phyloP scores from a whole-genome alignment of 2,329 filamentous ascomycete species.

The Colletotrichum eremochloae region DNA sequence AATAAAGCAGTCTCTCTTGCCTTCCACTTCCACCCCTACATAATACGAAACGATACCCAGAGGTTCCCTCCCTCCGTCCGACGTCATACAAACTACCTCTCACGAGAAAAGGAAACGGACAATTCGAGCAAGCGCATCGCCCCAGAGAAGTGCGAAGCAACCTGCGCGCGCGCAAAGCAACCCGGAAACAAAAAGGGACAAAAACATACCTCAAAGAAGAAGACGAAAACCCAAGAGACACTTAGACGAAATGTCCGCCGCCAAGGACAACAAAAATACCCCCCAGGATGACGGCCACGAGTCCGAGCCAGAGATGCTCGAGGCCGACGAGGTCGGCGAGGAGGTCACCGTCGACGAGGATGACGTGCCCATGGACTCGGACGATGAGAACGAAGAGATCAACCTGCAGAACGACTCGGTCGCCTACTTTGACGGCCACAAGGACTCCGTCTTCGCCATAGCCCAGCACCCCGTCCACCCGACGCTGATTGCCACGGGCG shows the following conservation, averaged over 20 bases:
- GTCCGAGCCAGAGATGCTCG: conserved; percentile 76
- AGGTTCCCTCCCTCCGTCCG: background rate
- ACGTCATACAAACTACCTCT: background rate
- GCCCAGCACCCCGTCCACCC: conserved; percentile 88
- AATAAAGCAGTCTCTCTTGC: conserved; percentile 24
- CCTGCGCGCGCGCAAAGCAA: background rate
- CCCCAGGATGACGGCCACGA: conserved; percentile 36
- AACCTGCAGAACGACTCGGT: conserved; percentile 90
- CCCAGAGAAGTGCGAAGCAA: background rate
- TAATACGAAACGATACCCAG: conserved; percentile 24
- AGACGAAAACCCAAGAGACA: background rate
- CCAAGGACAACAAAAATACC: conserved; percentile 16
- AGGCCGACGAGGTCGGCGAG: conserved; percentile 82
- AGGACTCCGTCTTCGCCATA: conserved; percentile 94
- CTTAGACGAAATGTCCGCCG: conserved; percentile 32
- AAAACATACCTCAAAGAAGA: background rate
- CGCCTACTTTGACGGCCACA: conserved; percentile 91
- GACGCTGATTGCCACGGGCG: conserved; percentile 87
- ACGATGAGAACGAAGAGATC: conserved; percentile 79
- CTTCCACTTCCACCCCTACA: conserved; percentile 1
- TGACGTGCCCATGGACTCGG: conserved; percentile 86
- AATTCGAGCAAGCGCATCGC: conserved; percentile 14
- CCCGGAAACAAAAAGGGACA: background rate
- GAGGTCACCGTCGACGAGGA: conserved; percentile 72
- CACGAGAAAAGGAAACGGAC: background rate